phyloP scores from a whole-genome alignment of 805 yeast species.

The Ogataea kodamae region DNA sequence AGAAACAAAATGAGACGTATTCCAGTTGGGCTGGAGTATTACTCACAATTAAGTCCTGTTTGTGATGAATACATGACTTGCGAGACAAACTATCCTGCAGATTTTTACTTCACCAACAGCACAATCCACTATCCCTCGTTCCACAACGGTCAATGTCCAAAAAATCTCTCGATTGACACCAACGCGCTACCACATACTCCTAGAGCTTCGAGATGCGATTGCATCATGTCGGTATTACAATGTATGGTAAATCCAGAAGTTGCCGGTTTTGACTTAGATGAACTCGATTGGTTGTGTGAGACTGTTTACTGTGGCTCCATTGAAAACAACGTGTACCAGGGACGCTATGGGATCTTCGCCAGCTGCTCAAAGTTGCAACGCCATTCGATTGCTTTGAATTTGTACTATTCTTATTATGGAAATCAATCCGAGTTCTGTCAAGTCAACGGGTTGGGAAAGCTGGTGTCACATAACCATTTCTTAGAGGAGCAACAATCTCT shows the following conservation, averaged over 20 bases:
- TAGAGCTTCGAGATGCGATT: conserved; percentile 41
- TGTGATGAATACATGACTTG: conserved; percentile 17
- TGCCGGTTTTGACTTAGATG: conserved; percentile 18
- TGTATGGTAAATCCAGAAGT: conserved; percentile 33
- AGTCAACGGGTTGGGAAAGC: conserved; percentile 17
- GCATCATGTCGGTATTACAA: conserved; percentile 38
- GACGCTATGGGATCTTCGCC: conserved; percentile 42
- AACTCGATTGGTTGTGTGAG: conserved; percentile 33
- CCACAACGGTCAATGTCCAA: conserved; percentile 8
- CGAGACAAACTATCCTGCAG: conserved; percentile 12
- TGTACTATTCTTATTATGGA: conserved; percentile 29
- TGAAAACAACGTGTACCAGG: conserved; percentile 33
- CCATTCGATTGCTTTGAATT: conserved; percentile 40
- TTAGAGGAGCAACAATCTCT: conserved; percentile 16
- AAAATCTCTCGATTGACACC: conserved; percentile 14
- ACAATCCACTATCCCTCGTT: conserved; percentile 5
- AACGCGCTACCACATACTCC: conserved; percentile 39
- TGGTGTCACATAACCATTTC: conserved; percentile 15
- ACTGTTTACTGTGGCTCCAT: conserved; percentile 39
- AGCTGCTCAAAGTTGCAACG: conserved; percentile 38
- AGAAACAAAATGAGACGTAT: conserved; percentile 31
- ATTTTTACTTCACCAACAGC: conserved; percentile 13
- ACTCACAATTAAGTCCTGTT: conserved; percentile 3
- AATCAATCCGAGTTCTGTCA: conserved; percentile 18
- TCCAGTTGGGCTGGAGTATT: conserved; percentile 36